Evolutionary conservation across 2,329 filamentous ascomycete genomes (phyloP).

Genomic region (Didymellaceae sp.): DNA sequence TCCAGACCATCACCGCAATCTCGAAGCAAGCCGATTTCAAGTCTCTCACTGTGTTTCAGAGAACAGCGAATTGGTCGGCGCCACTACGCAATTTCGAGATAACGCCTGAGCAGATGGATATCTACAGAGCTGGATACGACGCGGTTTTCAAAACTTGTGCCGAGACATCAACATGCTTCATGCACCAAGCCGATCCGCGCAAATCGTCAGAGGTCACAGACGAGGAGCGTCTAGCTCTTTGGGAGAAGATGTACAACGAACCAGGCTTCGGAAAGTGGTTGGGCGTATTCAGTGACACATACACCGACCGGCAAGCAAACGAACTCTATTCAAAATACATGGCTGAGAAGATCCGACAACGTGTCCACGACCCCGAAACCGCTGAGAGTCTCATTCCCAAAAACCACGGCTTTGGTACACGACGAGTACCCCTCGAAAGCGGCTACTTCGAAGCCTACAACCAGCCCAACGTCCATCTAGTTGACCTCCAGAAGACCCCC

Average conservation of each 20-base stretch:
- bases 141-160: constrained; percentile 22
- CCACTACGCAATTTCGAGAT: constrained; percentile 25
- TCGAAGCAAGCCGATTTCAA: constrained; percentile 54
- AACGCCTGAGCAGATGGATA: constrained; percentile 20
- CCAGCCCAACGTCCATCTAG: constrained; percentile 56
- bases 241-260: constrained; percentile 27
- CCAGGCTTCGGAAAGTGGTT: constrained; percentile 27
- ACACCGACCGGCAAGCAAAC: constrained; percentile 33
- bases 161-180: constrained; percentile 24
- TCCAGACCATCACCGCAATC: constrained; percentile 67
- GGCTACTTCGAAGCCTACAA: constrained; percentile 50
- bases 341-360: constrained; percentile 46
- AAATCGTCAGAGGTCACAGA: constrained; percentile 17
- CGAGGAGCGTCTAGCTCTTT: constrained; percentile 22
- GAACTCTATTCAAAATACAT: constrained; percentile 35
- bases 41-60: constrained; percentile 64
- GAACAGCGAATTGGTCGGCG: constrained; percentile 57
- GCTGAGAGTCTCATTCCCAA: constrained; percentile 51
- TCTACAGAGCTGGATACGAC: constrained; percentile 18
- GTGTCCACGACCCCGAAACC: constrained; percentile 51
- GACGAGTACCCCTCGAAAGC: constrained; percentile 32
- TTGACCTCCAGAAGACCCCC: constrained; percentile 46
- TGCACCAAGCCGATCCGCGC: constrained; percentile 20
- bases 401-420: constrained; percentile 36
- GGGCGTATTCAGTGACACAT: constrained; percentile 25